These are phyloP conservation scores for Rhododendron ovatum DNA, from an alignment of 148 eudicot species.

Conservation along the genomic window DNA sequence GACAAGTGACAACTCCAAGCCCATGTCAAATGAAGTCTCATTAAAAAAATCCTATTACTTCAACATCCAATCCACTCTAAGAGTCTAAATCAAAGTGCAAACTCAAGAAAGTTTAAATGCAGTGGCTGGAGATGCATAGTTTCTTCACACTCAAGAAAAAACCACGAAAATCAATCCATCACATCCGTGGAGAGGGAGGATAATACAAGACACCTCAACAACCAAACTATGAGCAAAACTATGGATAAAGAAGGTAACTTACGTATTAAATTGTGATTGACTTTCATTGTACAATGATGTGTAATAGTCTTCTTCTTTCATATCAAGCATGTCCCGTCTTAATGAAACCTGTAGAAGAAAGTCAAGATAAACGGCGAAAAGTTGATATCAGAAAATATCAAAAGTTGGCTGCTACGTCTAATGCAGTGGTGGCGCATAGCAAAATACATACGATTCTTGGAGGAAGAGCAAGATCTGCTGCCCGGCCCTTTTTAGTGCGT, in stretches of 20 bases:
- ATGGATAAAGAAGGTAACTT: conserved; percentile 6
- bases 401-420: not conserved
- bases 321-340: conserved; percentile 74
- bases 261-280: conserved; percentile 69
- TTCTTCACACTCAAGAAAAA: not conserved
- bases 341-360: conserved; percentile 43
- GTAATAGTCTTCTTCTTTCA: conserved; percentile 83
- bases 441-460: conserved; percentile 67
- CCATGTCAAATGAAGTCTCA: not conserved
- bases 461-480: conserved; percentile 95
- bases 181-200: not conserved
- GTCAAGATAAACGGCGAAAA: not conserved
- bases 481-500: conserved; percentile 88
- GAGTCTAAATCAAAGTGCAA: not conserved
- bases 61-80: not conserved
- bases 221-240: not conserved
- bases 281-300: conserved; percentile 75
- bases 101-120: not conserved
- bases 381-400: not conserved
- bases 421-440: not conserved
- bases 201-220: not conserved
- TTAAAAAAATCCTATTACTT: not conserved
- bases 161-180: not conserved
- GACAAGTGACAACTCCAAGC: not conserved
- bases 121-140: not conserved